Evolutionary conservation across 2,329 filamentous ascomycete species (phyloP).

Genomic region (Blastomyces emzantsi): DNA sequence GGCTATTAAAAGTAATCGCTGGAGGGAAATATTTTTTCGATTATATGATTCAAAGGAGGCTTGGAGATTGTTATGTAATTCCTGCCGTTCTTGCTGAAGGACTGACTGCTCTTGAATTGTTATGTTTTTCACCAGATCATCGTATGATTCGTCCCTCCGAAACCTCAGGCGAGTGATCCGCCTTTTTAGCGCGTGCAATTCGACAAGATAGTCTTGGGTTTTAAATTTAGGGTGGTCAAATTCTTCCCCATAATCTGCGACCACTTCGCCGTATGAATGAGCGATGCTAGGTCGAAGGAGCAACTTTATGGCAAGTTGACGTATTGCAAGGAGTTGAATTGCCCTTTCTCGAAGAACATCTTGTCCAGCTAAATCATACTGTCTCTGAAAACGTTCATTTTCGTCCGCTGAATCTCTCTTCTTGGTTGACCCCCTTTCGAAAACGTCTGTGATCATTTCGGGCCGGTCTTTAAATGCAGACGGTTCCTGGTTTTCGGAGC

Average conservation of each 20-base stretch:
- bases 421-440: neutral
- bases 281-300: constrained; percentile 33
- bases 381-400: neutral
- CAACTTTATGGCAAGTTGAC: constrained; percentile 32
- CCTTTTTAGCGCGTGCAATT: constrained; percentile 27
- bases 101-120: constrained; percentile 17
- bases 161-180: constrained; percentile 27
- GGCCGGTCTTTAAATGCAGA: neutral
- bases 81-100: constrained; percentile 24
- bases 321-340: constrained; percentile 32
- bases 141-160: constrained; percentile 20
- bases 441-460: constrained; percentile 11
- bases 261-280: constrained; percentile 30
- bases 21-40: constrained; percentile 25
- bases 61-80: constrained; percentile 25
- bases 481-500: constrained; percentile 14
- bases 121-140: constrained; percentile 27
- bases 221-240: constrained; percentile 24
- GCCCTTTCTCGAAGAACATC: constrained; percentile 29
- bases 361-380: constrained; percentile 4
- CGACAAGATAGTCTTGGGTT: constrained; percentile 25
- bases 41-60: constrained; percentile 25
- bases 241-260: constrained; percentile 26
- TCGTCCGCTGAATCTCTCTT: neutral
- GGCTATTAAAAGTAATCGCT: constrained; percentile 29